Conservation (phyloP, 176 grass and related monocot species). For the Luzula sylvatica region DNA sequence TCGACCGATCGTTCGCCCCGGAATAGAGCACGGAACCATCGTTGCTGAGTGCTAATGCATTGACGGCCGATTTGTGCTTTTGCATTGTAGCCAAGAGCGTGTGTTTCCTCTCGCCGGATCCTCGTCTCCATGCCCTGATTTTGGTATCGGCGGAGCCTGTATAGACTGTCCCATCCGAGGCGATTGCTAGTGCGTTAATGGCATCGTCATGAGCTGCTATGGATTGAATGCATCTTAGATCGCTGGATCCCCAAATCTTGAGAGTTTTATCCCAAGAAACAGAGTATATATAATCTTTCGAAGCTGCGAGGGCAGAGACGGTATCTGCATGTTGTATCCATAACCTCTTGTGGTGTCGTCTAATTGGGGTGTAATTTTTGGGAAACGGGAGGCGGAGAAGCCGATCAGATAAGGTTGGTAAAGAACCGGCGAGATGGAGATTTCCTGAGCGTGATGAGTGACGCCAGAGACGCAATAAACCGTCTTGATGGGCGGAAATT, state of each 20-base stretch:
- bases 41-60: slow-evolving; percentile 55
- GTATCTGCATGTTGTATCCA: slow-evolving; percentile 77
- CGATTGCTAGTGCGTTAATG: slow-evolving; percentile 60
- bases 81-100: slow-evolving; percentile 45
- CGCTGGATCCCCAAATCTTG: slow-evolving; percentile 68
- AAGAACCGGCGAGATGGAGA: slow-evolving; percentile 46
- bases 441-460: slow-evolving; percentile 17
- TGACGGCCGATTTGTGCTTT: slow-evolving; percentile 59
- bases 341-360: slow-evolving; percentile 58
- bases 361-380: slow-evolving; percentile 51
- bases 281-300: slow-evolving; percentile 56
- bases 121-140: slow-evolving; percentile 48
- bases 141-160: slow-evolving; percentile 67
- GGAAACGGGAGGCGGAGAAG: slow-evolving; percentile 67
- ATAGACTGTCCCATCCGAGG: slow-evolving; percentile 61
- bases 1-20: slow-evolving; percentile 53
- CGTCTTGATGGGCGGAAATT: slow-evolving; percentile 77
- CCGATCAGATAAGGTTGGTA: slow-evolving; percentile 65
- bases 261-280: slow-evolving; percentile 91
- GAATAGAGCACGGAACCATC: slow-evolving; percentile 43
- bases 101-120: slow-evolving; percentile 28
- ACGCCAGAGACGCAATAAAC: slow-evolving; percentile 54
- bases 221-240: slow-evolving; percentile 70
- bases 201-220: slow-evolving; percentile 75
- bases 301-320: slow-evolving; percentile 42